A percentile compares a stretch with the other conserved stretches of the same genome.
These are phyloP conservation scores for Mortierella sp. DNA, from an alignment of 371 early-diverging fungal genomes.

Conservation along the genomic window DNA sequence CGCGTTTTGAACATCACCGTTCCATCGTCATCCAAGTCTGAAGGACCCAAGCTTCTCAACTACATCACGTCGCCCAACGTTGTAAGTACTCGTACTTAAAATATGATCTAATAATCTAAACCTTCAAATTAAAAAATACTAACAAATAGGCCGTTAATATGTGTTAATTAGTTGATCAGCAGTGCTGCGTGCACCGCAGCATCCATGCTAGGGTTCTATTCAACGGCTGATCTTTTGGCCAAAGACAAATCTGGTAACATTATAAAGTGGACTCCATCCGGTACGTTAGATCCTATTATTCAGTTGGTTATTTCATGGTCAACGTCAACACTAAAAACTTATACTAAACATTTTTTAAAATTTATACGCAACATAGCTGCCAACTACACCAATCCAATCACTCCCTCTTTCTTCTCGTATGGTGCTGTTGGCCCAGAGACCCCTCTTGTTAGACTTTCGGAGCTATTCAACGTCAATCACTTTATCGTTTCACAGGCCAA, in stretches of 20 bases:
- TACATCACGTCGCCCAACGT: slow-evolving; percentile 84
- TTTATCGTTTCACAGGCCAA: slow-evolving; percentile 83
- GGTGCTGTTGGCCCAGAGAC: slow-evolving; percentile 63
- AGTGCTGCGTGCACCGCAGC: slow-evolving; percentile 80
- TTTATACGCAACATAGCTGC: slow-evolving; percentile 11
- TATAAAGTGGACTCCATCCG: slow-evolving; percentile 73
- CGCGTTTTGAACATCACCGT: slow-evolving; percentile 81
- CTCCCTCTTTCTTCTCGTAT: slow-evolving; percentile 36
- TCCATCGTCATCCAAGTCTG: slow-evolving; percentile 72
- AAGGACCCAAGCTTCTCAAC: slow-evolving; percentile 79
- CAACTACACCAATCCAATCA: slow-evolving; percentile 40
- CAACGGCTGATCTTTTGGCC: slow-evolving; percentile 70
- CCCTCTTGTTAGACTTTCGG: slow-evolving; percentile 72
- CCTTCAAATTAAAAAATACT: too few relatives aligned
- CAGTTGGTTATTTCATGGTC: background rate
- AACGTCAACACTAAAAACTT: background rate
- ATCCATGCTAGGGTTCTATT: slow-evolving; percentile 72
- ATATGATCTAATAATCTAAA: background rate
- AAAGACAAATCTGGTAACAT: slow-evolving; percentile 76
- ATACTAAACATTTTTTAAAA: background rate
- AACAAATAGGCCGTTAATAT: background rate
- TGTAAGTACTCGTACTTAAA: slow-evolving; percentile 59
- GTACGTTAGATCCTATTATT: slow-evolving; percentile 27
- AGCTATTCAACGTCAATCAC: slow-evolving; percentile 83
- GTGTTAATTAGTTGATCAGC: slow-evolving; percentile 68